Percentiles rank a stretch among this genome's conserved stretches.
These are phyloP conservation scores for Echium plantagineum DNA, from an alignment of 257 asterid species.

Conservation along the genomic window DNA sequence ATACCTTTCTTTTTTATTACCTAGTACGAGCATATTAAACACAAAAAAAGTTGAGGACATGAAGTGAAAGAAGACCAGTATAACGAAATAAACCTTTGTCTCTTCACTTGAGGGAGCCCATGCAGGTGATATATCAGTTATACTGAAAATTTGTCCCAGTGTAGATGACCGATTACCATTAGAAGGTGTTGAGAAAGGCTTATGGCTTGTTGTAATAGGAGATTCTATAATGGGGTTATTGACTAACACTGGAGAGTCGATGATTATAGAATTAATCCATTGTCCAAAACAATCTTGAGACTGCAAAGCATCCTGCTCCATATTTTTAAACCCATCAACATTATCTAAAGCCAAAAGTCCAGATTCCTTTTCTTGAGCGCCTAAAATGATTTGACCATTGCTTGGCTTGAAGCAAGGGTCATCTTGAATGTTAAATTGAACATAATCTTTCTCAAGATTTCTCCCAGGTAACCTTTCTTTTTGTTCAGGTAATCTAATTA, in stretches of 20 bases:
- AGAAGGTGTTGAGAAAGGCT: constrained; percentile 23
- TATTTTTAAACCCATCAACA: constrained; percentile 22
- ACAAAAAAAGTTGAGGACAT: neutral
- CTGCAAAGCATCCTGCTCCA: constrained; percentile 35
- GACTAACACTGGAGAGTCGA: constrained; percentile 48
- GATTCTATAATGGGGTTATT: constrained; percentile 35
- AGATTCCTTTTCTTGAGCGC: constrained; percentile 28
- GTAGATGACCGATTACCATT: constrained; percentile 24
- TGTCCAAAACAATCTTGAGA: constrained; percentile 64
- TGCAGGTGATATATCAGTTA: constrained; percentile 70
- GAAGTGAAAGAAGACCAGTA: constrained; percentile 1
- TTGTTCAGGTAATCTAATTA: constrained; percentile 26
- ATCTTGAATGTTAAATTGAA: constrained; percentile 19
- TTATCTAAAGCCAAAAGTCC: constrained; percentile 21
- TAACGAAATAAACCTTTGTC: constrained; percentile 56
- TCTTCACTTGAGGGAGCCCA: constrained; percentile 75
- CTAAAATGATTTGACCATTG: constrained; percentile 25
- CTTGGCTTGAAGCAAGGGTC: constrained; percentile 27
- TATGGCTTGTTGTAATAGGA: constrained; percentile 28
- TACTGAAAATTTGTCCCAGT: constrained; percentile 39
- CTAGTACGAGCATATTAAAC: too few species aligned
- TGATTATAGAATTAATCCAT: constrained; percentile 41
- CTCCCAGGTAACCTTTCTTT: constrained; percentile 29
- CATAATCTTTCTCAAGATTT: constrained; percentile 23
- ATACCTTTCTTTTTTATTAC: too few species aligned